Evolutionary conservation across 768 basidiomycete genomes (phyloP), one percentile per base, ranked within the genome.

Genomic region (Lentinula guzmanii): DNA sequence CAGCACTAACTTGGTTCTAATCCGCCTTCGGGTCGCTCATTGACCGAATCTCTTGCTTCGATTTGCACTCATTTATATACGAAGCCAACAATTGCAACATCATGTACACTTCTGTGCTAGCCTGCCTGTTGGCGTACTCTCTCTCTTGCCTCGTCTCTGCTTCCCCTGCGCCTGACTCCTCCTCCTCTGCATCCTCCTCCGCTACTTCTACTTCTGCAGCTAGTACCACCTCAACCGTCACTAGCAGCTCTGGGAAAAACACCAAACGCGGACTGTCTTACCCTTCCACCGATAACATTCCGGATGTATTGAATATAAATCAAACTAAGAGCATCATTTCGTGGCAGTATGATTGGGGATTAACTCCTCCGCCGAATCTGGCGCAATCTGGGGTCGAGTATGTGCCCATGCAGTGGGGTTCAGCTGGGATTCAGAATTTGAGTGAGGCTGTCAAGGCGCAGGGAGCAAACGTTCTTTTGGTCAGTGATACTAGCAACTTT

Each of bases 301-400:
- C 70, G 6, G 80, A 82, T 64, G 68, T 82, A 39, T 62, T 70
- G 46, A 77, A 79, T 57, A 76, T 77, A 52, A 82, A 82, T 62
- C 76, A 78, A 56, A 75, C 78, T 1, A 69, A 74, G 21, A 77
- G 78, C 61, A 68, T 75, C 13, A 73, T 77, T 34, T 75, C 72
- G 42, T 82, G 80, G 80, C 65, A 85, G 18, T 91, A 82, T 63
- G 77, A 81, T 66, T 82, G 81, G 91, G 76, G 77, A 3, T 75
- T 73, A 50, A 65, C 71, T 24, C 77, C 78, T 9, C 76, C 79
- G n/a, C 69, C 66, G 21, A 77, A 79, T 64, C 66, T 83, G 33
- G 76, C 72, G 1, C 70, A 74, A 21, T 78, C 78, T 2, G 75
- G 75, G 41, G 71, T 83, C 60, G 73, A 76, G 16, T 83, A 79